A percentile compares a stretch with the other conserved stretches of the same genome.
Conservation (phyloP, 2,329 filamentous ascomycete genomes). For the Cryphonectria radicalis region DNA sequence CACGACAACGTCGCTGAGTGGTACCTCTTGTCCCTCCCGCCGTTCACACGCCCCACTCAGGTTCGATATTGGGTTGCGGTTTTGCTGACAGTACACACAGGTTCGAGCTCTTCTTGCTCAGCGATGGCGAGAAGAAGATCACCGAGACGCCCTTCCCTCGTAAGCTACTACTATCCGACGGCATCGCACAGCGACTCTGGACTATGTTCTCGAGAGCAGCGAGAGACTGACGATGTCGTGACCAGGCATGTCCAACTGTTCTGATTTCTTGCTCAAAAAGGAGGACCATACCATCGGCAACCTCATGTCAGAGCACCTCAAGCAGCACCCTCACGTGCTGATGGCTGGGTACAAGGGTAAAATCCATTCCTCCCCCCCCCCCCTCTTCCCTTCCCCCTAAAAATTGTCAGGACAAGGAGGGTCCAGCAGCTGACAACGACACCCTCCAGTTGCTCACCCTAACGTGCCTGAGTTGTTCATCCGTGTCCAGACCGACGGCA, state of each 20-base stretch:
- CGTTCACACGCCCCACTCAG: not conserved
- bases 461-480: constrained; percentile 68
- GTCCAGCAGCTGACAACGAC: constrained; percentile 1
- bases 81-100: constrained; percentile 50
- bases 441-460: constrained; percentile 57
- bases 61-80: not conserved
- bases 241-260: constrained; percentile 87
- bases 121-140: constrained; percentile 90
- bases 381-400: not conserved
- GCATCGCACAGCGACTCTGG: too few species aligned
- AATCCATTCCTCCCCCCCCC: constrained; percentile 32
- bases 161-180: constrained; percentile 49
- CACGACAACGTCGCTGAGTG: constrained; percentile 45
- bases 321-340: constrained; percentile 80
- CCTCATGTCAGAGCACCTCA: constrained; percentile 81
- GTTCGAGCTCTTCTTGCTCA: constrained; percentile 91
- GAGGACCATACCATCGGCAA: constrained; percentile 97
- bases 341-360: constrained; percentile 91
- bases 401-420: not conserved
- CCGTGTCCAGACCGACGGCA: constrained; percentile 90
- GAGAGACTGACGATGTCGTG: constrained; percentile 12
- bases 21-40: constrained; percentile 30
- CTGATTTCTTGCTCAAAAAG: constrained; percentile 93
- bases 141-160: constrained; percentile 87
- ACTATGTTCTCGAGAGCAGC: constrained; percentile 16